Conservation (phyloP, 2,329 filamentous ascomycete species). For the Neofusicoccum sp. region DNA sequence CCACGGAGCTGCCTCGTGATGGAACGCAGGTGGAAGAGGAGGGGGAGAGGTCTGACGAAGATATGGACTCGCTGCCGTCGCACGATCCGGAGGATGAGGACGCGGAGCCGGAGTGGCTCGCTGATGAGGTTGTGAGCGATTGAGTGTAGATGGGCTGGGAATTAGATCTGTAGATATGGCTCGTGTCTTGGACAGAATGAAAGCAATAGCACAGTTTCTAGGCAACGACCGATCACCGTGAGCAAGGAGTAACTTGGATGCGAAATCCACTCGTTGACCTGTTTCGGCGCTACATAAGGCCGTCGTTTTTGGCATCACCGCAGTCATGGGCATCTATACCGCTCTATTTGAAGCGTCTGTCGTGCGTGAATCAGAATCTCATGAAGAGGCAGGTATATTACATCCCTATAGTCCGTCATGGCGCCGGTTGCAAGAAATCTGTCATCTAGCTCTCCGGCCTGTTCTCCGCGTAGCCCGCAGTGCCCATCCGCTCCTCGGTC, state of each 20-base stretch:
- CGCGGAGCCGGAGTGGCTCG: constrained; percentile 65
- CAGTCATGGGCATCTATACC: constrained; percentile 9
- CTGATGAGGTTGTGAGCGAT: constrained; percentile 57
- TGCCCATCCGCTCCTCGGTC: constrained; percentile 24
- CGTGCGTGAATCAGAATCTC: not conserved
- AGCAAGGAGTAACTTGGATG: not conserved
- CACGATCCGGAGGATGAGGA: constrained; percentile 68
- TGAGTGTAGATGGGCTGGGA: not conserved
- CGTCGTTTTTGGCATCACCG: not conserved
- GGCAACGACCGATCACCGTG: no score
- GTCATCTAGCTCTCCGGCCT: constrained; percentile 24
- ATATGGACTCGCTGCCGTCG: constrained; percentile 54
- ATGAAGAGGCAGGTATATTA: constrained; percentile 21
- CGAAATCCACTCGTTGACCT: not conserved
- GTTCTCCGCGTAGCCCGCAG: constrained; percentile 26
- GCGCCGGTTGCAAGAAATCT: constrained; percentile 3
- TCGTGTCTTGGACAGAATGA: not conserved
- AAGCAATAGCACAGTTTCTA: no score
- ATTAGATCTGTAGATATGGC: not conserved
- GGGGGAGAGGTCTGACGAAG: not conserved
- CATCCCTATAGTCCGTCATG: constrained; percentile 10
- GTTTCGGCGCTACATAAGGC: not conserved
- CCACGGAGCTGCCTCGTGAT: not conserved
- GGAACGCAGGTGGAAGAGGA: not conserved
- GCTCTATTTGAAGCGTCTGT: constrained; percentile 9